phyloP scores from a whole-genome alignment of 345 rosid species.

The Acer negundo region DNA sequence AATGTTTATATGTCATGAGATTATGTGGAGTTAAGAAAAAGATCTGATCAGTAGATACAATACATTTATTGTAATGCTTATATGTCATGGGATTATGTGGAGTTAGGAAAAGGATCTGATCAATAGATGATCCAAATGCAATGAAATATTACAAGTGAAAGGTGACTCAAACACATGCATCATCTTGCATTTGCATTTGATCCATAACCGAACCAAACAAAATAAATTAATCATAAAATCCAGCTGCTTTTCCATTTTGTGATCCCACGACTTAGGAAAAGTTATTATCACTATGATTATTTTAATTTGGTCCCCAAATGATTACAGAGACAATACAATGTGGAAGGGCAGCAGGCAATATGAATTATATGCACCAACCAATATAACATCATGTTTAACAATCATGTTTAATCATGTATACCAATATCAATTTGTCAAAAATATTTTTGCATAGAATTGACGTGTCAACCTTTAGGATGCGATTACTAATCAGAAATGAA shows the following conservation, averaged over 20 bases:
- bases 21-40: no score
- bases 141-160: neutral
- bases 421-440: neutral
- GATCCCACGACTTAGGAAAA: neutral
- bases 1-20: no score
- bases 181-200: neutral
- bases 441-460: neutral
- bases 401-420: neutral
- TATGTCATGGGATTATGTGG: no score
- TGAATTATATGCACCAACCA: neutral
- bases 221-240: neutral
- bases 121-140: no score
- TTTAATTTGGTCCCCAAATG: neutral
- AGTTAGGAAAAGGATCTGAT: no score
- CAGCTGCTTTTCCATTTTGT: neutral
- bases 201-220: neutral
- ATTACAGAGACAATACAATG: neutral
- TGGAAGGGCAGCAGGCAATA: neutral
- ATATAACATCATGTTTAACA: neutral
- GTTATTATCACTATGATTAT: conserved; percentile 7
- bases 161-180: neutral
- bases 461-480: no score
- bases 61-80: no score
- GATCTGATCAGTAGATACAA: no score
- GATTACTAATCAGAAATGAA: no score